These are phyloP conservation scores for Platanthera guangdongensis DNA, from an alignment of 106 monocot species.

Conservation along the genomic window DNA sequence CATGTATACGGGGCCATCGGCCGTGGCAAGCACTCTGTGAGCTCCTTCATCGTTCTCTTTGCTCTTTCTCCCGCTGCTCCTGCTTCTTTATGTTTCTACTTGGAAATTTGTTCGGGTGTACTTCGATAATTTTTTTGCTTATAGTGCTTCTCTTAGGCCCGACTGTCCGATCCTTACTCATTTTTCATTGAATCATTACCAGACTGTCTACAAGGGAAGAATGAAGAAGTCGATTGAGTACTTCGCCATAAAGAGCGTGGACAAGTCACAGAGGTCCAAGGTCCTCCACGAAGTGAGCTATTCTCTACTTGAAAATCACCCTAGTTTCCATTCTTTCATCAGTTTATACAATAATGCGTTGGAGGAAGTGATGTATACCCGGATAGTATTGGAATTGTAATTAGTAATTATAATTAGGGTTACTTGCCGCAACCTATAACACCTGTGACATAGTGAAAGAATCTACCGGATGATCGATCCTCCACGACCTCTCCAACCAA, in stretches of 20 bases:
- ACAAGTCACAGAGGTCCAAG: conserved; percentile 86
- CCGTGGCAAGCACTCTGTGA: conserved; percentile 91
- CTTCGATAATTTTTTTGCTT: not conserved
- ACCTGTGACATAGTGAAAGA: too few relatives aligned
- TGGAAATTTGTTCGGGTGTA: conserved; percentile 7
- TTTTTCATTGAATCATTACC: not conserved
- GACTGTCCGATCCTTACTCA: not conserved
- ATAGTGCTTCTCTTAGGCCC: not conserved
- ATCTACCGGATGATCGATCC: too few relatives aligned
- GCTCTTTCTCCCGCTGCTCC: not conserved
- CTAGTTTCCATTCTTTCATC: too few relatives aligned
- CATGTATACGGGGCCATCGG: conserved; percentile 96
- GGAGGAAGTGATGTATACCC: too few relatives aligned
- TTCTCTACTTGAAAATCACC: not conserved
- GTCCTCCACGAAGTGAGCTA: conserved; percentile 81
- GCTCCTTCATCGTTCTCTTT: not conserved
- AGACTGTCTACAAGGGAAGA: conserved; percentile 92
- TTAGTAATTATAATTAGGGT: too few relatives aligned
- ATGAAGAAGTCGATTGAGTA: conserved; percentile 98
- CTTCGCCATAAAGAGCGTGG: conserved; percentile 93
- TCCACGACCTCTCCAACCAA: too few relatives aligned
- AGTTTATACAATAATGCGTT: too few relatives aligned
- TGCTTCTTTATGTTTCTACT: not conserved
- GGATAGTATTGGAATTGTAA: too few relatives aligned
- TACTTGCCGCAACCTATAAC: too few relatives aligned